Evolutionary conservation across 257 asterid genomes (phyloP), one percentile per base, ranked within the genome.

Genomic region (Capsicum chinense): DNA sequence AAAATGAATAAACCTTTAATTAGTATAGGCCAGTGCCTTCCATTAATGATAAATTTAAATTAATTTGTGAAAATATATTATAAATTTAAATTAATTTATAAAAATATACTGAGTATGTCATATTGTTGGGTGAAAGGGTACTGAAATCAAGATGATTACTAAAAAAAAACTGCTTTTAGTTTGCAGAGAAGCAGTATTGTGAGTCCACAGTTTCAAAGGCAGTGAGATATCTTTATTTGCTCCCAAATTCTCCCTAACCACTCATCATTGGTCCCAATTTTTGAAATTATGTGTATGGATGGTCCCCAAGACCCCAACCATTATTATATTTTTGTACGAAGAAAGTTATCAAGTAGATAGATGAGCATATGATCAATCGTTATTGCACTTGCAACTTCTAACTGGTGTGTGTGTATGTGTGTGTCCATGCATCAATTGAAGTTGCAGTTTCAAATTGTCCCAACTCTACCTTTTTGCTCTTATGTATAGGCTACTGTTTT

Each of bases 221-320:
- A 76, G 48, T 26, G 64, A 76, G 64, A 78, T 78, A 1, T 54
- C 6, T 74, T 7, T 19, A 54, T 54, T 52, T 50, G 21, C 26
- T 54, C 2, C 50, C 50, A 54, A 78, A 33, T 78, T 54, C 50
- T 78, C 82, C 82, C 82, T 78, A 54, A 54, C 50, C 82, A 78
- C 66, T 54, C 50, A 54, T 54, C 82, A 33, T 54, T 78, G 82
- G 64, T 78, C 82, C 64, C 82, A 78, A 26, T 26, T 14, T 50
- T 33, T 52, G 14, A 26, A 78, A 54, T 15, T 26, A 33, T 78
- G 82, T 33, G 19, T 56, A 21, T 6, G 60, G 5, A 78, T 54
- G 82, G 82, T 78, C 82, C 82, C 82, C 48, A 13, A 44, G 6
- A 44, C 5, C 6, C 19, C 19, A 67, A 15, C 64, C 16, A 76